Base-by-base conservation (phyloP, 2,329 filamentous ascomycete genomes). In the Cladorrhinum sp. region DNA sequence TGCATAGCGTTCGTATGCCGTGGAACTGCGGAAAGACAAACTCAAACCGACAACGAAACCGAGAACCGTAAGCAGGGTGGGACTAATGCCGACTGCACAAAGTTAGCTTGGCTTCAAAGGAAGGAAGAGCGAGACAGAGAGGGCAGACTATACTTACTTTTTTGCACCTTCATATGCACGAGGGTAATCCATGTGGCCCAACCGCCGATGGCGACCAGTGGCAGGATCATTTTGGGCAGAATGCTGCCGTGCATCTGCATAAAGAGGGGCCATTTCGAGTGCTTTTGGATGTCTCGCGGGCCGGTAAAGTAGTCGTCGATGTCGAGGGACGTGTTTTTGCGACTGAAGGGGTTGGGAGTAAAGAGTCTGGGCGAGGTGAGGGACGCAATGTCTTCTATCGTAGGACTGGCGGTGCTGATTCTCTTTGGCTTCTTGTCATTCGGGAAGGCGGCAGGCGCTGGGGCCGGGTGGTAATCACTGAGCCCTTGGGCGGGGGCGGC, bases 21-120 rank as follows among this genome's bases (percentile, higher is more conserved):
- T 91, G 0, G 88, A 88, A 64, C 85, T 91, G 58, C 90, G 87
- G 78, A 94, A 92, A 20, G 88, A 91, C 64, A 94, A 79, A 12
- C 88, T 84, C 70, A 93, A 75, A 83, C 88, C 87, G 70, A 94
- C 89, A 61, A 93, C 88, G 75, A 94, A 93, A 86, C 90, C 90
- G 26, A 90, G 85, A n/a, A 94, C 86, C 0, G 90, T 93, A 50
- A 94, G 80, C n/a, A 94, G 80, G 49, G 91, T 81, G n/a, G 80
- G 85, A 70, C 82, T 81, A 64, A 92, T 85, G 51, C 80, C 82
- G 51, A 76, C 72, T 75, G 10, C 3, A 5, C 3, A 12, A 18
- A 20, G 16, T 46, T 16, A 18, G 18, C 3, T 12, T 51, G 7
- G 28, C 5, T 8, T 24, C 12, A 42, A 57, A 39, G 20, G 50